Evolutionary conservation across 805 yeast species (phyloP).

Genomic region (Yarrowia sp.): DNA sequence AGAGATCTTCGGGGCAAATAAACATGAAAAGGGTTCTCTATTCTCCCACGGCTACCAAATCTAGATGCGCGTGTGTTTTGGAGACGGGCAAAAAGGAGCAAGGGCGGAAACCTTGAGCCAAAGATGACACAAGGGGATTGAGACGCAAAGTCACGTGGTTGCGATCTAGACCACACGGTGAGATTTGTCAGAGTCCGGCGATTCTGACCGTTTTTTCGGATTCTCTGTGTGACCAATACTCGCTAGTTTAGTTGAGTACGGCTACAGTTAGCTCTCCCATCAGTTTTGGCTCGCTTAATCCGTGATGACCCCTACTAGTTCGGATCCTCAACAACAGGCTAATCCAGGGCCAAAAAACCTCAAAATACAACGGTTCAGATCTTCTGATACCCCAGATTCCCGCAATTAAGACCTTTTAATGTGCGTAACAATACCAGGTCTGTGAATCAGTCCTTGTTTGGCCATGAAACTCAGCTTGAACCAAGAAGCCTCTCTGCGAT

Average conservation of each 20-base stretch:
- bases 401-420: no score
- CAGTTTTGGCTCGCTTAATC: constrained; percentile 1
- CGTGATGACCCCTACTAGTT: background rate
- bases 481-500: constrained; percentile 5
- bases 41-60: background rate
- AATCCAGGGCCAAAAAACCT: background rate
- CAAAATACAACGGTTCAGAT: background rate
- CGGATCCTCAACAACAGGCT: background rate
- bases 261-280: background rate
- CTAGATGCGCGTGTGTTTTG: constrained; percentile 15
- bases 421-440: background rate
- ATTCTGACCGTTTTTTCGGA: background rate
- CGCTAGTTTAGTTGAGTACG: background rate
- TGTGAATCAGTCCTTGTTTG: background rate
- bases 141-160: background rate
- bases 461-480: background rate
- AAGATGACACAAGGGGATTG: background rate
- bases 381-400: background rate
- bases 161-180: background rate
- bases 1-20: background rate
- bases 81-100: background rate
- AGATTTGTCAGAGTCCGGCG: background rate
- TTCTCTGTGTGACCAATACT: background rate
- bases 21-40: background rate
- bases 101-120: constrained; percentile 25